phyloP scores from a whole-genome alignment of 352 stramenopile species.

The Globisporangium ultimum region DNA sequence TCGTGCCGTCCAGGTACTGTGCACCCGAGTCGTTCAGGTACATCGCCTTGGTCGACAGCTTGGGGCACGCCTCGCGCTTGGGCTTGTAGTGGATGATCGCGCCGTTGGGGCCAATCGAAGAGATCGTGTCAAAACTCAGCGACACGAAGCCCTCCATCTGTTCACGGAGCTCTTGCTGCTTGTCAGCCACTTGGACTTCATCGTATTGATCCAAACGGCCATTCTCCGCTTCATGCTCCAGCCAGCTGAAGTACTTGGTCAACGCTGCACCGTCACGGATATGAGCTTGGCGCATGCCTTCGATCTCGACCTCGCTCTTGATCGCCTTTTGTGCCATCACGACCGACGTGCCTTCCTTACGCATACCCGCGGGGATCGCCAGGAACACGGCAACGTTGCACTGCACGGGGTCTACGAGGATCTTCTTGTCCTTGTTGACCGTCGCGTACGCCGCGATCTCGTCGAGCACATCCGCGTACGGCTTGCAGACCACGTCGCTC shows the following conservation, averaged over 20 bases:
- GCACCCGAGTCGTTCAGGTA: constrained; percentile 99
- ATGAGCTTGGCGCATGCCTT: constrained; percentile 93
- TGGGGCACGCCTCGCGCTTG: constrained; percentile 71
- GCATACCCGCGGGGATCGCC: constrained; percentile 62
- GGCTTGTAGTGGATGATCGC: constrained; percentile 96
- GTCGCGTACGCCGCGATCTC: constrained; percentile 45
- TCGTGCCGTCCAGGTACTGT: constrained; percentile 99
- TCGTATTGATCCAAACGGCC: constrained; percentile 58
- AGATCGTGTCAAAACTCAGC: constrained; percentile 98
- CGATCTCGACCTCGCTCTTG: constrained; percentile 95
- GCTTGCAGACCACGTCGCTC: constrained; percentile 60
- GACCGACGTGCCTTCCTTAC: constrained; percentile 72
- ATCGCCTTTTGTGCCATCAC: constrained; percentile 87
- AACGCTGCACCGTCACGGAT: constrained; percentile 95
- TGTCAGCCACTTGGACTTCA: constrained; percentile 88
- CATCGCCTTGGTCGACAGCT: constrained; percentile 91
- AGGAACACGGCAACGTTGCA: constrained; percentile 86
- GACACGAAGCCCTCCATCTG: constrained; percentile 89
- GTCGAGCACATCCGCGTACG: constrained; percentile 48
- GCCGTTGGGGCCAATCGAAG: constrained; percentile 94
- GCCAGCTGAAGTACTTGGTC: constrained; percentile 93
- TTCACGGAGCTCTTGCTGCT: constrained; percentile 87
- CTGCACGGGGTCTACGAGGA: constrained; percentile 76
- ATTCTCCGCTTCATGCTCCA: constrained; percentile 71
- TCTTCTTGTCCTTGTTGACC: constrained; percentile 50